A percentile compares a stretch with the other conserved stretches of the same genome.
Evolutionary conservation across 2,329 filamentous ascomycete genomes (phyloP).

Genomic region (Rutstroemia sp.): DNA sequence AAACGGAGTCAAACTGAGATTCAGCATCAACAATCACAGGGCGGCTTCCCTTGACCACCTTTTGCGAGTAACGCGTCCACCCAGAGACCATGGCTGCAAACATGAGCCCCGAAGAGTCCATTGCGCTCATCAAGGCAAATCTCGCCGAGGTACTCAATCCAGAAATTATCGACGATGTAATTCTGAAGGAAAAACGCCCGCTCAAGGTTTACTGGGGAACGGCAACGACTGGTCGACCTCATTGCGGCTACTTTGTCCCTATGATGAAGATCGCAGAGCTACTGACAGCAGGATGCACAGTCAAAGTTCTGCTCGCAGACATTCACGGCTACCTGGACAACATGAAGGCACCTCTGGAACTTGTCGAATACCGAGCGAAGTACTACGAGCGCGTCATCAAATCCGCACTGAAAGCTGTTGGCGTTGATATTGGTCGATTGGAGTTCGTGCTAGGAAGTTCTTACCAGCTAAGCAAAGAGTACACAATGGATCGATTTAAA

Average conservation of each 20-base stretch:
- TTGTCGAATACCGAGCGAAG: constrained; percentile 69
- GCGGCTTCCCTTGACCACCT: not conserved
- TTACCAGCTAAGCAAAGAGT: constrained; percentile 68
- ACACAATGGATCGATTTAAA: constrained; percentile 85
- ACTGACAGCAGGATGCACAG: constrained; percentile 74
- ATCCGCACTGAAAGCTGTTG: constrained; percentile 48
- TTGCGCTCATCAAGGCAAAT: constrained; percentile 72
- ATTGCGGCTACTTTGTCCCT: constrained; percentile 76
- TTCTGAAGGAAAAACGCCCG: constrained; percentile 62
- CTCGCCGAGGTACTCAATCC: constrained; percentile 76
- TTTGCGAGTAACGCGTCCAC: not conserved
- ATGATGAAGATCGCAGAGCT: constrained; percentile 87
- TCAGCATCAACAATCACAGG: not conserved
- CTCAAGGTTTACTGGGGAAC: constrained; percentile 85
- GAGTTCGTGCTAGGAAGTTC: constrained; percentile 77
- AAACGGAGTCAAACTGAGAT: not conserved
- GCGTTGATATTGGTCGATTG: constrained; percentile 65
- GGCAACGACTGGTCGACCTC: constrained; percentile 56
- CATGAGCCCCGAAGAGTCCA: constrained; percentile 48
- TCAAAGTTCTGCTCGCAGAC: constrained; percentile 63
- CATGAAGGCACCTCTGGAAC: constrained; percentile 79
- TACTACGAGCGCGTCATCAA: constrained; percentile 80
- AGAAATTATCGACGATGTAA: constrained; percentile 69
- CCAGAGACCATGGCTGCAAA: constrained; percentile 18
- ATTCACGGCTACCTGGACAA: constrained; percentile 77